Conservation (phyloP, 2,329 filamentous ascomycete genomes). For the Mycogone perniciosa region DNA sequence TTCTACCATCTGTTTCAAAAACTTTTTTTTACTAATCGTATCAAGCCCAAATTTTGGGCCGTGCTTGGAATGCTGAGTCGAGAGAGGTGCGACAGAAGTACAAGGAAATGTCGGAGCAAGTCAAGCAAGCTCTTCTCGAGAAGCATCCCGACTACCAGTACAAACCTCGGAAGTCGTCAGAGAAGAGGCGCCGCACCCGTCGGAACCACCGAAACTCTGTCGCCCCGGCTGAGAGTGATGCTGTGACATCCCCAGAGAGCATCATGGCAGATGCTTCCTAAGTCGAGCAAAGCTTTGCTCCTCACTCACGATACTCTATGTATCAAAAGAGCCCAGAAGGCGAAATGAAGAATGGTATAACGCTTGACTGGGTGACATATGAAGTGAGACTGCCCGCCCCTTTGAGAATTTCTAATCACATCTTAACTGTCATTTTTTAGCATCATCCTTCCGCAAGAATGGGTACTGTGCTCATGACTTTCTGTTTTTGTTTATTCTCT, state of each 20-base stretch:
- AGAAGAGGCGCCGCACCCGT: constrained; percentile 18
- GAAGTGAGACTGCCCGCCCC: too few species aligned
- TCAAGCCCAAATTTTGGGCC: constrained; percentile 31
- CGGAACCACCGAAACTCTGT: background rate
- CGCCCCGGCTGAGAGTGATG: background rate
- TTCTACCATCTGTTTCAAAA: background rate
- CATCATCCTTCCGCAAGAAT: too few species aligned
- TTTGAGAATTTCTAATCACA: too few species aligned
- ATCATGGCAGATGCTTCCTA: background rate
- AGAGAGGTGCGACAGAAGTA: constrained; percentile 26
- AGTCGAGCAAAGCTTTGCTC: too few species aligned
- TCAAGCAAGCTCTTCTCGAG: constrained; percentile 25
- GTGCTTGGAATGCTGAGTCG: constrained; percentile 30
- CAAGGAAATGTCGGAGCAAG: constrained; percentile 24
- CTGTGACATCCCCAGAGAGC: constrained; percentile 12
- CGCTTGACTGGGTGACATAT: too few species aligned
- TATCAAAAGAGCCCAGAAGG: too few species aligned
- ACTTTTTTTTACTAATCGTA: constrained; percentile 17
- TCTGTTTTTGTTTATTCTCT: too few species aligned
- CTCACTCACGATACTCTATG: too few species aligned
- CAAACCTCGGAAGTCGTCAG: constrained; percentile 27
- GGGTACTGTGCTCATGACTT: too few species aligned
- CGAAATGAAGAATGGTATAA: too few species aligned
- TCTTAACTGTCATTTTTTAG: too few species aligned
- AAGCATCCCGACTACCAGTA: constrained; percentile 35